These are phyloP conservation scores for Globisporangium cederbergense DNA, from an alignment of 352 stramenopile genomes.

Conservation along the genomic window DNA sequence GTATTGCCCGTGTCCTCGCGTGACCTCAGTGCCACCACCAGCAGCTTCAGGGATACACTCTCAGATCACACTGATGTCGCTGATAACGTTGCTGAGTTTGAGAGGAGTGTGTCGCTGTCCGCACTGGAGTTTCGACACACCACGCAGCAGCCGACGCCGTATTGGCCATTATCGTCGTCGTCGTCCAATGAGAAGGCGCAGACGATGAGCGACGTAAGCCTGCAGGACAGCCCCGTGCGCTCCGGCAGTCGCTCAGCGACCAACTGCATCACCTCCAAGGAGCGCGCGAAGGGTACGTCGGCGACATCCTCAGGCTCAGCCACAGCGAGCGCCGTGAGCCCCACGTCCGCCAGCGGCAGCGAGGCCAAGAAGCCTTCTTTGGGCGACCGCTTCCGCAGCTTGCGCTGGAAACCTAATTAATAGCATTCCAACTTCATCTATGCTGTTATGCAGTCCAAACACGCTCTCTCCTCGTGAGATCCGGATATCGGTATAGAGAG, in stretches of 20 bases:
- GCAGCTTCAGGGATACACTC: background rate
- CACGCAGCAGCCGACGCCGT: background rate
- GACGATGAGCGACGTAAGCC: conserved; percentile 18
- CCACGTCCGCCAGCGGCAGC: background rate
- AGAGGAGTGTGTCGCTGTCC: conserved; percentile 17
- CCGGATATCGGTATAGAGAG: conserved; percentile 3
- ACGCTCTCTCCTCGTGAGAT: background rate
- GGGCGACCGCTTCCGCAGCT: conserved; percentile 30
- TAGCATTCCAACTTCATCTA: background rate
- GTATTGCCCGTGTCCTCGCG: background rate
- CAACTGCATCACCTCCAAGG: conserved; percentile 10
- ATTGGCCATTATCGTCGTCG: background rate
- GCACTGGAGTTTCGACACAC: conserved; percentile 14
- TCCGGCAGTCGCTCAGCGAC: conserved; percentile 15
- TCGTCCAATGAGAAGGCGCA: background rate
- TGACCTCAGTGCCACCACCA: too few species aligned
- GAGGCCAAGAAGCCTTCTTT: conserved; percentile 25
- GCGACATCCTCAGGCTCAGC: background rate
- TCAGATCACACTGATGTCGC: background rate
- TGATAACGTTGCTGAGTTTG: background rate
- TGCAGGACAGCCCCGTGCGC: conserved; percentile 19
- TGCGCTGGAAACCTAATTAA: conserved; percentile 22
- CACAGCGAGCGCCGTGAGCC: background rate
- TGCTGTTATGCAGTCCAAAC: background rate
- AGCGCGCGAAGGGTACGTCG: conserved; percentile 6